Conservation (phyloP, 2,329 filamentous ascomycete genomes). For the Pseudocercospora fijiensis region DNA sequence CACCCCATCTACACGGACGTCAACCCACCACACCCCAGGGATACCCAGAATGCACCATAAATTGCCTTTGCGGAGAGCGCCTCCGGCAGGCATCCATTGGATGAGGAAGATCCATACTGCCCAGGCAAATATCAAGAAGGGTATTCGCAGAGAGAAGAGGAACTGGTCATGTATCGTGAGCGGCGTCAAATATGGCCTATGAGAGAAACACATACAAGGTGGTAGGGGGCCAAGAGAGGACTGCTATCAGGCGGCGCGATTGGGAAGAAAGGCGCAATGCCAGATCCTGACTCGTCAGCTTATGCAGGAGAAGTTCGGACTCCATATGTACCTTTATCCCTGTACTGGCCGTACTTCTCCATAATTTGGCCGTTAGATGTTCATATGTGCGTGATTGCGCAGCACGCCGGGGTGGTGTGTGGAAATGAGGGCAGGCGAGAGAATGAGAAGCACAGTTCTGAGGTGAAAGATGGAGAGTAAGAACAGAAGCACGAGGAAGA, state of each 20-base stretch:
- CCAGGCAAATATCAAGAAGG: slow-evolving; percentile 67
- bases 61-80: slow-evolving; percentile 72
- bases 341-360: slow-evolving; percentile 94
- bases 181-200: not conserved
- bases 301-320: slow-evolving; percentile 6
- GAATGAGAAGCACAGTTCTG: not conserved
- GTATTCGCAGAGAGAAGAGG: slow-evolving; percentile 78
- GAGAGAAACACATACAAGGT: slow-evolving; percentile 28
- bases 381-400: slow-evolving; percentile 6
- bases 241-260: slow-evolving; percentile 65
- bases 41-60: slow-evolving; percentile 85
- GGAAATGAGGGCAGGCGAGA: not conserved
- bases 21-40: slow-evolving; percentile 96
- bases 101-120: slow-evolving; percentile 36
- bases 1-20: slow-evolving; percentile 96
- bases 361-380: slow-evolving; percentile 49
- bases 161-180: slow-evolving; percentile 44
- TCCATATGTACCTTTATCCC: slow-evolving; percentile 69
- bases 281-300: slow-evolving; percentile 65
- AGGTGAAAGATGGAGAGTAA: not conserved
- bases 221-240: slow-evolving; percentile 56
- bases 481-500: not conserved
- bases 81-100: slow-evolving; percentile 74
- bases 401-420: not conserved
- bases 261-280: slow-evolving; percentile 93